phyloP scores from a whole-genome alignment of 495 filamentous ascomycete species.

The Extremus antarcticus region DNA sequence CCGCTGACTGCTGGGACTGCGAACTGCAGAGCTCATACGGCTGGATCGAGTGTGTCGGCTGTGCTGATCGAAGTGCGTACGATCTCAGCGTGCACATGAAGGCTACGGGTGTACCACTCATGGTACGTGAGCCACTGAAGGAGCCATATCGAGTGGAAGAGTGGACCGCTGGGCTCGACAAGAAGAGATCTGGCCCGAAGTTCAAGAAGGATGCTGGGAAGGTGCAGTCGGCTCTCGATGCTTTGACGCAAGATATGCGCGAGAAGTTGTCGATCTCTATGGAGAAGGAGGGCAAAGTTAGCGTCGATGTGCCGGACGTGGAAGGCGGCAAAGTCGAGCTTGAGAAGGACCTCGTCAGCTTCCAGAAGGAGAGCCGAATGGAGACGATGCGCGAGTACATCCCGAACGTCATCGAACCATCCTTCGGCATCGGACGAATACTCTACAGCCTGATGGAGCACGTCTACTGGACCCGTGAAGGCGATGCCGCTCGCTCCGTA shows the following conservation, averaged over 20 bases:
- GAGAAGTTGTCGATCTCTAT: conserved; percentile 60
- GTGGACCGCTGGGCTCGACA: conserved; percentile 65
- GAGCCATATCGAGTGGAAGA: conserved; percentile 61
- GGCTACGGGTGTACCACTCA: conserved; percentile 64
- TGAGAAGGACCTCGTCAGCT: conserved; percentile 55
- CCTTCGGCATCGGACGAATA: conserved; percentile 74
- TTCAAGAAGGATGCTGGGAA: conserved; percentile 73
- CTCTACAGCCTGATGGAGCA: conserved; percentile 71
- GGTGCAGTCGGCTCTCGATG: conserved; percentile 58
- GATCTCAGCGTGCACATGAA: conserved; percentile 70
- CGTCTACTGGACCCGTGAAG: conserved; percentile 60
- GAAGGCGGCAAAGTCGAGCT: conserved; percentile 58
- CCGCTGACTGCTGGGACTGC: conserved; percentile 75
- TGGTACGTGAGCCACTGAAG: conserved; percentile 55
- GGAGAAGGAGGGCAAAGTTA: conserved; percentile 52
- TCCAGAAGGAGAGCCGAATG: conserved; percentile 57
- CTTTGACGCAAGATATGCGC: conserved; percentile 55
- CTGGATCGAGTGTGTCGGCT: conserved; percentile 82
- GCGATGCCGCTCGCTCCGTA: conserved; percentile 55
- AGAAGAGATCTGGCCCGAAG: conserved; percentile 70
- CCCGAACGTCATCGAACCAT: conserved; percentile 77
- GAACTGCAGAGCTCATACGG: conserved; percentile 68
- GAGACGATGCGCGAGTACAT: conserved; percentile 68
- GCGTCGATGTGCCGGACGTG: conserved; percentile 53
- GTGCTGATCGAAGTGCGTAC: conserved; percentile 72